phyloP scores from a whole-genome alignment of 306 rosid genomes.

The Sicyos edulis region DNA sequence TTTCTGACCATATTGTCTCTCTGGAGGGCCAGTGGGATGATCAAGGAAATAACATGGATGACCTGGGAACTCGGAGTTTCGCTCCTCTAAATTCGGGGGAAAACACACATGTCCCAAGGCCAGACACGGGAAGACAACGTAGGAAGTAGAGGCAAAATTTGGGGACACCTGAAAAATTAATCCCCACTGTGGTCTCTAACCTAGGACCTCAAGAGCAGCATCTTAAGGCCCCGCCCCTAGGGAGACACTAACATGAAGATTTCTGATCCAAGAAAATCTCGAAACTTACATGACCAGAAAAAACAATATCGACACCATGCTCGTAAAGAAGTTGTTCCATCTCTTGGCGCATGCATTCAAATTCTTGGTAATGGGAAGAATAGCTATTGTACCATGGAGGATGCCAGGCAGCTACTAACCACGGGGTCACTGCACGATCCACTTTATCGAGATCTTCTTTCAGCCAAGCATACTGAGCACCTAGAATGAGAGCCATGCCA shows the following conservation, averaged over 20 bases:
- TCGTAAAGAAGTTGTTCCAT: constrained; percentile 81
- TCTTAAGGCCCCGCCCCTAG: too few relatives aligned
- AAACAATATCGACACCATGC: constrained; percentile 59
- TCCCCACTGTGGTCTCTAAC: too few relatives aligned
- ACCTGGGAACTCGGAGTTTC: too few relatives aligned
- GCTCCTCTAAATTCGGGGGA: too few relatives aligned
- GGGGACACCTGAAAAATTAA: too few relatives aligned
- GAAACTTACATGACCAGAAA: constrained; percentile 79
- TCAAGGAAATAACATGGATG: background rate
- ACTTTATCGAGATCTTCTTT: constrained; percentile 44
- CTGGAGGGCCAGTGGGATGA: background rate
- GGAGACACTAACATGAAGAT: background rate
- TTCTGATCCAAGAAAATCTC: constrained; percentile 11
- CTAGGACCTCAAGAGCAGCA: too few relatives aligned
- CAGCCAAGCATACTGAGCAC: constrained; percentile 83
- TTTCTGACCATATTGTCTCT: background rate
- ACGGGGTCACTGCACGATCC: constrained; percentile 63
- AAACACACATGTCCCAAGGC: too few relatives aligned
- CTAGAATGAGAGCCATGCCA: constrained; percentile 34
- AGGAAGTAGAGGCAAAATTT: too few relatives aligned
- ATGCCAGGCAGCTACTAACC: constrained; percentile 84
- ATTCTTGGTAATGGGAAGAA: constrained; percentile 87
- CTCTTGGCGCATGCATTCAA: constrained; percentile 90
- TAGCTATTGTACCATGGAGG: constrained; percentile 91
- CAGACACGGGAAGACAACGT: too few relatives aligned